Base-by-base conservation (phyloP, 169 alveolate species). In the Cryptosporidium muris region DNA sequence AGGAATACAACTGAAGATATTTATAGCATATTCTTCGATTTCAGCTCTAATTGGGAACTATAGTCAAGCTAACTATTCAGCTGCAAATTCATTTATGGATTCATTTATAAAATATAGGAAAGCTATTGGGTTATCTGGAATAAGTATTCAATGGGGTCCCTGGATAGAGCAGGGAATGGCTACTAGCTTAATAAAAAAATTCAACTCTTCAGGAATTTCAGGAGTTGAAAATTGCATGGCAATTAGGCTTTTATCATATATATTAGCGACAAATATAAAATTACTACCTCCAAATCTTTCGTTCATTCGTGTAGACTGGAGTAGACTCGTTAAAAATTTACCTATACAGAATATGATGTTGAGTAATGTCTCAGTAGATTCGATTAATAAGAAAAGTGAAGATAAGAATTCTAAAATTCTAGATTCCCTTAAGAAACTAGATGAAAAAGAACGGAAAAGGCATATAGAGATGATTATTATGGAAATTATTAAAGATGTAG, bases 91-190 rank as follows among this genome's bases (percentile, higher is more conserved):
- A 3, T 74, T 74, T 9, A 74, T 74, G 51, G 85, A 74, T 16
- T 74, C 85, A 16, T 74, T 74, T 36, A 74, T 74, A 63, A 60
- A 63, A 7, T 43, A 74, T 42, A 74, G 85, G 48, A 45, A 54
- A 74, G 25, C 4, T 62, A 43, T 74, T 16, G 85, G 68, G 16
- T 54, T 74, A 5, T 40, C 53, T 34, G 64, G 85, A 25, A 47
- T 58, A 7, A 74, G 74, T 48, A 42, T 74, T 16, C 85, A 74
- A 5, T 74, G 85, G 85, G 85, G 85, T 2, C 85, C 85, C 12
- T 74, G 85, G 85, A 0, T 74, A 1, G 85, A 68, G n/a, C 56
- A 74, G 60, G 85, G 85, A 40, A 74, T 74, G 85, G 85, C 68
- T 16, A 47, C 40, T 47, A 60, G 60, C 2, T 11, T 43, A 11